Evolutionary conservation across 129 eudicot species (phyloP).

Genomic region (Artemisia annua): DNA sequence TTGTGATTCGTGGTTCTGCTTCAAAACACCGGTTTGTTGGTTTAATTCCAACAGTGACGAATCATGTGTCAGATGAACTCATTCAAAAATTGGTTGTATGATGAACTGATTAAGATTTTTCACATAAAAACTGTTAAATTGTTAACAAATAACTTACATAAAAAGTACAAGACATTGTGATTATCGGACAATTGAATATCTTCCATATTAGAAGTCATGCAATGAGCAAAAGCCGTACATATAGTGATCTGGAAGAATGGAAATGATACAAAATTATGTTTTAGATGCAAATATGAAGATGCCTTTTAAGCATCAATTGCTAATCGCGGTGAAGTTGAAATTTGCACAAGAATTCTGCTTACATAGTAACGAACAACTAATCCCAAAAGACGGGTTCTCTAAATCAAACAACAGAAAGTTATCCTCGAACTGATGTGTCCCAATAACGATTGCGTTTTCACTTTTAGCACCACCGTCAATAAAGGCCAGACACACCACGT

Average conservation of each 20-base stretch:
- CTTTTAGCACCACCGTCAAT: constrained; percentile 2
- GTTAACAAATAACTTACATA: too few species aligned
- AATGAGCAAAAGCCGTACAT: not conserved
- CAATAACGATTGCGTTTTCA: constrained; percentile 5
- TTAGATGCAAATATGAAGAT: not conserved
- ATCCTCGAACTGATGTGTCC: constrained; percentile 8
- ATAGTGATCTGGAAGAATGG: not conserved
- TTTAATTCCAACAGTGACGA: too few species aligned
- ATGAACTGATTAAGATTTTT: too few species aligned
- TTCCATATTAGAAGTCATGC: not conserved
- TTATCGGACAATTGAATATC: too few species aligned
- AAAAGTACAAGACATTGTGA: too few species aligned
- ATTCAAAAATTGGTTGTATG: too few species aligned
- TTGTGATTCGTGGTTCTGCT: too few species aligned
- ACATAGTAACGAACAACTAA: not conserved
- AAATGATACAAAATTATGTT: not conserved
- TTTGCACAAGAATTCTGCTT: constrained; percentile 2
- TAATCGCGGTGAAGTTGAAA: not conserved
- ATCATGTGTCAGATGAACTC: too few species aligned
- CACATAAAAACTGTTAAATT: too few species aligned
- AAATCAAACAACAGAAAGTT: constrained; percentile 2
- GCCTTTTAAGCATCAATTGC: not conserved
- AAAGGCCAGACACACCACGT: not conserved
- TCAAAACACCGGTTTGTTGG: too few species aligned
- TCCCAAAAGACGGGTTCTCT: not conserved